Evolutionary conservation across 345 rosid genomes (phyloP).

Genomic region (Camelina laxa): DNA sequence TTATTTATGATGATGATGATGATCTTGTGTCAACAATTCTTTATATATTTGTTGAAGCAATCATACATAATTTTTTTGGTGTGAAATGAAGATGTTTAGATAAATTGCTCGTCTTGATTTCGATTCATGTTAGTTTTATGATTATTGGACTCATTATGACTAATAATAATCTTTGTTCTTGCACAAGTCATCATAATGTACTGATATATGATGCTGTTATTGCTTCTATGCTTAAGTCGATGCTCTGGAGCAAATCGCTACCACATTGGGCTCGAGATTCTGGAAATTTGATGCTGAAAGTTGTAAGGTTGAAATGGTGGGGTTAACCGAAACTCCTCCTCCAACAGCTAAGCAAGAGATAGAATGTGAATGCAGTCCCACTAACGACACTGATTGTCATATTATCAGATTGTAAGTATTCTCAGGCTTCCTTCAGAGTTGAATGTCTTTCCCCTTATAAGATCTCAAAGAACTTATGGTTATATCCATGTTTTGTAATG

Average conservation of each 20-base stretch:
- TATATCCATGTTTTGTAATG: not conserved
- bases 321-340: slow-evolving; percentile 47
- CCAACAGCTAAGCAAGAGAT: slow-evolving; percentile 47
- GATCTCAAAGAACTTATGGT: slow-evolving; percentile 1
- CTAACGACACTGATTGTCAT: slow-evolving; percentile 52
- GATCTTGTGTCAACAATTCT: slow-evolving; percentile 5
- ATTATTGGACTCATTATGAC: slow-evolving; percentile 14
- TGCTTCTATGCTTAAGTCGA: slow-evolving; percentile 53
- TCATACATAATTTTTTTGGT: not conserved
- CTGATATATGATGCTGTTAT: slow-evolving; percentile 13
- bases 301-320: slow-evolving; percentile 48
- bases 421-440: slow-evolving; percentile 23
- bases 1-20: not conserved
- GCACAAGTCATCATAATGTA: not conserved
- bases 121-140: not conserved
- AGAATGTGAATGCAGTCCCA: slow-evolving; percentile 49
- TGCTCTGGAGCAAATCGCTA: slow-evolving; percentile 49
- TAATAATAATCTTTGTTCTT: not conserved
- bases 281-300: slow-evolving; percentile 56
- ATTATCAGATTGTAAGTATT: slow-evolving; percentile 54
- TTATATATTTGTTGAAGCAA: not conserved
- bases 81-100: not conserved
- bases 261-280: slow-evolving; percentile 49
- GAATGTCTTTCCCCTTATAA: not conserved
- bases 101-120: not conserved